These are phyloP conservation scores for Kodamaea restingae DNA, from an alignment of 805 yeast species.

Conservation along the genomic window DNA sequence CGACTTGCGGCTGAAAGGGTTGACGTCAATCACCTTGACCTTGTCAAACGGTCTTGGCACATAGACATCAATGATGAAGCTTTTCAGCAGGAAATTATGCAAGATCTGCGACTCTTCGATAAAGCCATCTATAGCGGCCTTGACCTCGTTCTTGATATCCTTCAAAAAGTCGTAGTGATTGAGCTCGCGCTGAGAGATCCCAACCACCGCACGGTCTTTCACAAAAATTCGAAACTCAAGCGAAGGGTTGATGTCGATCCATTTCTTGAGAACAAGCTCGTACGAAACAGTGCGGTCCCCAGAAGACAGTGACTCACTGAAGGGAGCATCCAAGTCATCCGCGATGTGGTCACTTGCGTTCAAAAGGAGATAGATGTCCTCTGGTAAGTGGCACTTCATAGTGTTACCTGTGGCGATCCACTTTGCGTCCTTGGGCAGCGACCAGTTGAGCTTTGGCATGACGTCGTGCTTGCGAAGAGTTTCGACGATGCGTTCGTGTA, in stretches of 20 bases:
- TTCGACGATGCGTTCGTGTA: conserved; percentile 51
- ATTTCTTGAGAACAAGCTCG: conserved; percentile 75
- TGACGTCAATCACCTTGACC: conserved; percentile 75
- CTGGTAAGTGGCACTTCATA: conserved; percentile 62
- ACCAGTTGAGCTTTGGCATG: conserved; percentile 93
- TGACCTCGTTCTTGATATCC: conserved; percentile 46
- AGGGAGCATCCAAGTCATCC: conserved; percentile 77
- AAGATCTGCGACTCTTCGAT: conserved; percentile 40
- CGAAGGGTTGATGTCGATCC: conserved; percentile 84
- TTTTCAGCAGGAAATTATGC: conserved; percentile 8
- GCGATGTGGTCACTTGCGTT: conserved; percentile 85
- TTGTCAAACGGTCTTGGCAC: conserved; percentile 68
- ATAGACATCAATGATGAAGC: conserved; percentile 75
- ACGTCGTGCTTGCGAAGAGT: conserved; percentile 49
- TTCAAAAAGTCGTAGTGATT: conserved; percentile 73
- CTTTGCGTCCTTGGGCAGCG: conserved; percentile 90
- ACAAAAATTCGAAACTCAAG: conserved; percentile 89
- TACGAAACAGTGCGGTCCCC: conserved; percentile 23
- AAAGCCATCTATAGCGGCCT: conserved; percentile 49
- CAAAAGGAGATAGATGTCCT: conserved; percentile 74
- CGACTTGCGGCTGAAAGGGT: conserved; percentile 76
- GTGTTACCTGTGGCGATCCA: conserved; percentile 86
- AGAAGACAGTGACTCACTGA: conserved; percentile 36
- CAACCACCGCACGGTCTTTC: conserved; percentile 57
- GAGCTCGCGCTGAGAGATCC: conserved; percentile 80